Percentiles rank a stretch among this genome's conserved stretches.
Conservation (phyloP, 495 filamentous ascomycete genomes). For the Pseudevernia furfuracea region DNA sequence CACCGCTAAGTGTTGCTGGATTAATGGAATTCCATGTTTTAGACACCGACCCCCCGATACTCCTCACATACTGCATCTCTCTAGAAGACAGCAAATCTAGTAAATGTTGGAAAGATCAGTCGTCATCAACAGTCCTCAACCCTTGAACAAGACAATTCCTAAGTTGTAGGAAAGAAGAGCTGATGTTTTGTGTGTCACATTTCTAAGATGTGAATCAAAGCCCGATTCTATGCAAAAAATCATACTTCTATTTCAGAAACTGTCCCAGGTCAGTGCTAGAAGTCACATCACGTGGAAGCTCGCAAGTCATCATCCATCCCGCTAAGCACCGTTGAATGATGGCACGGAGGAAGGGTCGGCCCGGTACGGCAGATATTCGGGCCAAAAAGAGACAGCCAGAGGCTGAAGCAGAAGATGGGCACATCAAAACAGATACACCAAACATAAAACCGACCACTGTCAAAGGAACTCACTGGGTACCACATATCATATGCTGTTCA, state of each 20-base stretch:
- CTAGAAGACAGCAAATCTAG: background rate
- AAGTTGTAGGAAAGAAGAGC: background rate
- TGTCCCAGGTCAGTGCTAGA: background rate
- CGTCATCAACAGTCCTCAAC: background rate
- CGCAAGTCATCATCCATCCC: background rate
- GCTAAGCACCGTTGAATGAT: background rate
- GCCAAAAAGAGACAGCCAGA: too few species aligned
- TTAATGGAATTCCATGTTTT: conserved; percentile 99
- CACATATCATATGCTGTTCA: background rate
- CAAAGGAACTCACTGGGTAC: background rate
- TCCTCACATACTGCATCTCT: conserved; percentile 95
- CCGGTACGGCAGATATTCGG: background rate
- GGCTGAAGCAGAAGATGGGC: background rate
- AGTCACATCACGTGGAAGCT: background rate
- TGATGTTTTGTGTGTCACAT: background rate
- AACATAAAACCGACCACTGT: too few species aligned
- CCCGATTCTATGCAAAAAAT: background rate
- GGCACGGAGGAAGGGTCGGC: background rate
- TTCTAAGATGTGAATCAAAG: background rate
- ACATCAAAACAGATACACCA: background rate
- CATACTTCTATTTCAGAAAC: background rate
- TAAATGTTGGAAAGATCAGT: background rate
- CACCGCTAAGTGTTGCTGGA: conserved; percentile 90
- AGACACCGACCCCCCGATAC: conserved; percentile 88
- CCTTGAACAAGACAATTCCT: background rate